phyloP scores from a whole-genome alignment of 768 basidiomycete species.

The Harrya chromipes region DNA sequence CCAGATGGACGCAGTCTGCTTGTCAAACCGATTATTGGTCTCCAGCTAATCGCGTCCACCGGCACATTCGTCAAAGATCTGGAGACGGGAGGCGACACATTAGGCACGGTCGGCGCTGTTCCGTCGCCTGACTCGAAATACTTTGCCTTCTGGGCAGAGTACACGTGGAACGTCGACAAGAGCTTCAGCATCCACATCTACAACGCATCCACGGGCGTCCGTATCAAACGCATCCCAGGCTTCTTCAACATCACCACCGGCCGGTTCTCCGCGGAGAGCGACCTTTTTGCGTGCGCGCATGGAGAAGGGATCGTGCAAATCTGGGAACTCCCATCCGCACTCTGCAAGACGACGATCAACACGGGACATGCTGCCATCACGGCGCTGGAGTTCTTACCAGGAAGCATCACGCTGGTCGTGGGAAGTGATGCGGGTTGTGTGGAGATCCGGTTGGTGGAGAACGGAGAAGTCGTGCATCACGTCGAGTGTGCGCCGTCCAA shows the following conservation, averaged over 20 bases:
- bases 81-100: constrained; percentile 10
- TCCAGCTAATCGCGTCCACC: constrained; percentile 1
- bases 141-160: constrained; percentile 19
- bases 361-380: constrained; percentile 13
- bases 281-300: constrained; percentile 14
- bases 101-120: not conserved
- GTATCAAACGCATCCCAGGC: constrained; percentile 14
- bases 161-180: constrained; percentile 13
- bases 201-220: constrained; percentile 10
- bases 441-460: constrained; percentile 14
- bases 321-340: constrained; percentile 15
- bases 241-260: constrained; percentile 11
- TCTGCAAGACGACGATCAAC: constrained; percentile 5
- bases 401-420: constrained; percentile 3
- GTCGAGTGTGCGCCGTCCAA: constrained; percentile 3
- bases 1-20: constrained; percentile 13
- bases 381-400: constrained; percentile 12
- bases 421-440: constrained; percentile 12
- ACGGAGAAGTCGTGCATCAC: constrained; percentile 7
- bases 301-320: constrained; percentile 14
- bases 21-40: constrained; percentile 7
- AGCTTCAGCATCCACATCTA: constrained; percentile 20
- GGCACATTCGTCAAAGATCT: constrained; percentile 5
- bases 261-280: constrained; percentile 13
- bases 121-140: constrained; percentile 16